These are phyloP conservation scores for Globisporangium sylvaticum DNA, from an alignment of 352 stramenopile species.

Conservation along the genomic window DNA sequence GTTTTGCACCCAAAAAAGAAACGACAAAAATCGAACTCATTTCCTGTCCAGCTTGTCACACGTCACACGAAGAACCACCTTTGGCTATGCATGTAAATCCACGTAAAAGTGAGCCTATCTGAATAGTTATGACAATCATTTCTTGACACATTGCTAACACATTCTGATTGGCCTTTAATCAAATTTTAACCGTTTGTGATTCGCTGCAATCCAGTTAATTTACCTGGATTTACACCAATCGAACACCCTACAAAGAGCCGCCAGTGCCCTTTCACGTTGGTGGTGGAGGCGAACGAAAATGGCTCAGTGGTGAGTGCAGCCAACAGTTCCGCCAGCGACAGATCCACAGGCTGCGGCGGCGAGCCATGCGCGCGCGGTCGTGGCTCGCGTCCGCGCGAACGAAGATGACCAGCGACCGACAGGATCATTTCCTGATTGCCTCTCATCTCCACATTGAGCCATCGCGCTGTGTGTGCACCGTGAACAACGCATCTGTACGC, in stretches of 20 bases:
- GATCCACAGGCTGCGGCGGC: constrained; percentile 5
- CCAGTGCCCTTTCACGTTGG: background rate
- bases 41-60: background rate
- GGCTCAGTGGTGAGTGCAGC: constrained; percentile 10
- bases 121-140: background rate
- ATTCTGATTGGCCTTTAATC: background rate
- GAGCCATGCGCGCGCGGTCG: background rate
- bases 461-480: background rate
- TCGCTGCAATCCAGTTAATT: background rate
- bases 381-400: background rate
- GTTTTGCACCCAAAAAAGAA: background rate
- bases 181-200: background rate
- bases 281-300: constrained; percentile 17
- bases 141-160: no score
- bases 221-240: background rate
- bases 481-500: background rate
- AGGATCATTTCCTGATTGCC: constrained; percentile 6
- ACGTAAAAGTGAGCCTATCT: background rate
- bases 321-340: constrained; percentile 7
- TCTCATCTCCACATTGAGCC: background rate
- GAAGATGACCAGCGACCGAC: background rate
- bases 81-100: background rate
- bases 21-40: background rate
- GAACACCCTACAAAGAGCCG: background rate
- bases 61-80: background rate